Evolutionary conservation across 306 rosid species (phyloP).

Genomic region (Mimosa bimucronata): DNA sequence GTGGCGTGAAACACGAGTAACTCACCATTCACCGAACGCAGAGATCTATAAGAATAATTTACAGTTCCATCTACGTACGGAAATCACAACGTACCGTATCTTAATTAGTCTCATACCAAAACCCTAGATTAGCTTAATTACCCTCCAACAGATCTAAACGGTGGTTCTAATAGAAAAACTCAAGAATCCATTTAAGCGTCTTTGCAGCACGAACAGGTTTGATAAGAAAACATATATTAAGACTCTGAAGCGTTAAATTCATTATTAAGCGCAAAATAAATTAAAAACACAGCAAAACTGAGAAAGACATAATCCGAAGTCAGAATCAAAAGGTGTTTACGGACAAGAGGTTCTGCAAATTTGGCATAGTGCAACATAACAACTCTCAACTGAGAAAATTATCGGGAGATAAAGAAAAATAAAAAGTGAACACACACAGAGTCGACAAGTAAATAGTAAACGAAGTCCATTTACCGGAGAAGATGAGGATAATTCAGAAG

Average conservation of each 20-base stretch:
- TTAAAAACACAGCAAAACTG: not conserved
- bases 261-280: not conserved
- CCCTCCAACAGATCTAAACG: slow-evolving; percentile 19
- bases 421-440: not conserved
- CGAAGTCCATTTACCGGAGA: slow-evolving; percentile 25
- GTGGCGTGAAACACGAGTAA: slow-evolving; percentile 18
- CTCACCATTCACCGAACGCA: slow-evolving; percentile 13
- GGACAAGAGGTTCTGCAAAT: not conserved
- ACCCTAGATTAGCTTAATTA: slow-evolving; percentile 39
- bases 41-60: not conserved
- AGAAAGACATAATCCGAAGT: not conserved
- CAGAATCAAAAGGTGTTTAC: not conserved
- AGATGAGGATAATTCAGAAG: not conserved
- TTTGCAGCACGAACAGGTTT: not conserved
- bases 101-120: not conserved
- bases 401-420: not conserved
- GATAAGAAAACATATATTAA: not conserved
- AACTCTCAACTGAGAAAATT: not conserved
- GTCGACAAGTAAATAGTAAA: not conserved
- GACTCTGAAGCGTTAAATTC: not conserved
- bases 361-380: not conserved
- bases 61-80: not conserved
- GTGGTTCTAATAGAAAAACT: slow-evolving; percentile 10
- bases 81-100: not conserved
- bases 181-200: not conserved